These are phyloP conservation scores for Bipolaris gigantea DNA, from an alignment of 2,329 filamentous ascomycete species.

Conservation along the genomic window DNA sequence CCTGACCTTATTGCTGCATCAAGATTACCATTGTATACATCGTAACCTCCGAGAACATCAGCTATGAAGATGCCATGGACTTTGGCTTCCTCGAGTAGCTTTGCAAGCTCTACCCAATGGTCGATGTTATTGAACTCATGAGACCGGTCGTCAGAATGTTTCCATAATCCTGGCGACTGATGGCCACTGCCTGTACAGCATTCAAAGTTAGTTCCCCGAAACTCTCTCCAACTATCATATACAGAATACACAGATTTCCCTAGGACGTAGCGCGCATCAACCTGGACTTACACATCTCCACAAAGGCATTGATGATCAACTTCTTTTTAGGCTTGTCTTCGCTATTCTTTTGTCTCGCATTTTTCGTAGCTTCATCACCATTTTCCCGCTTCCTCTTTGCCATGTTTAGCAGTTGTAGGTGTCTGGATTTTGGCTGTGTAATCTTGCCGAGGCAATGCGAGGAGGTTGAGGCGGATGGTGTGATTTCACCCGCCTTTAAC, in stretches of 20 bases:
- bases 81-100: slow-evolving; percentile 44
- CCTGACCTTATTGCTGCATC: slow-evolving; percentile 63
- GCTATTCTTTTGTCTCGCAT: slow-evolving; percentile 12
- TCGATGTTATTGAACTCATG: slow-evolving; percentile 54
- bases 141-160: slow-evolving; percentile 66
- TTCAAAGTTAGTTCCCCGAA: not conserved
- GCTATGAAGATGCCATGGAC: slow-evolving; percentile 49
- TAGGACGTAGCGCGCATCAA: not conserved
- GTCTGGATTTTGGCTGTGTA: not conserved
- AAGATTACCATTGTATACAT: slow-evolving; percentile 68
- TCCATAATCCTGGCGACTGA: slow-evolving; percentile 61
- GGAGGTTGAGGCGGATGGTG: slow-evolving; percentile 29
- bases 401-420: slow-evolving; percentile 1
- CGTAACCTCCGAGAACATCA: slow-evolving; percentile 60
- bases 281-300: slow-evolving; percentile 43
- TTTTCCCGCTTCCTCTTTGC: slow-evolving; percentile 17
- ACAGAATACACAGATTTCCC: not conserved
- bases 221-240: not conserved
- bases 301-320: slow-evolving; percentile 49
- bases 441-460: not conserved
- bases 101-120: slow-evolving; percentile 45
- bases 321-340: slow-evolving; percentile 36
- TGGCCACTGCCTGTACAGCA: slow-evolving; percentile 31
- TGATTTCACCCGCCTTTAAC: slow-evolving; percentile 30
- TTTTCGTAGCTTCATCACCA: slow-evolving; percentile 21